A percentile compares a stretch with the other conserved stretches of the same genome.
Conservation (phyloP, 768 basidiomycete species). For the Serendipita sp. region DNA sequence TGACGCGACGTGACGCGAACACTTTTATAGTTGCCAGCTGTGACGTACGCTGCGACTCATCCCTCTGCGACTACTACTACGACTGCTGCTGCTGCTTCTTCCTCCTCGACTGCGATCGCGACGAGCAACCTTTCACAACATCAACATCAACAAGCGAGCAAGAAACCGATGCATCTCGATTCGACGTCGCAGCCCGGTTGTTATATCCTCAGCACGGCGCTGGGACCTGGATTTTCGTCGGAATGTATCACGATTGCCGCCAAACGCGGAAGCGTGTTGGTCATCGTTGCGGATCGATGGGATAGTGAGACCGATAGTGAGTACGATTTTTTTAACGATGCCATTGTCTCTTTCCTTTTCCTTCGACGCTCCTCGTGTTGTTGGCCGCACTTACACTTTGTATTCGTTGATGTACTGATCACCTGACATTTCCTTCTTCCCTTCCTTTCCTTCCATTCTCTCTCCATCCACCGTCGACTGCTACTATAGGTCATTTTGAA, state of each 20-base stretch:
- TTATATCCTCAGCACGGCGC: slow-evolving; percentile 13
- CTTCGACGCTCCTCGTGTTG: not conserved
- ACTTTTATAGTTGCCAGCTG: too few relatives aligned
- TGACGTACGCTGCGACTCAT: too few relatives aligned
- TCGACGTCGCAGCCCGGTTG: slow-evolving; percentile 8
- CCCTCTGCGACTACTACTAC: not conserved
- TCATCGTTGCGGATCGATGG: slow-evolving; percentile 17
- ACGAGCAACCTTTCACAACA: slow-evolving; percentile 3
- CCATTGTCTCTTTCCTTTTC: too few relatives aligned
- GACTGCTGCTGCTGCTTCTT: not conserved
- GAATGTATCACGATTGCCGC: slow-evolving; percentile 17
- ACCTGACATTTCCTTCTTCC: not conserved
- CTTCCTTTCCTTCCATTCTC: not conserved
- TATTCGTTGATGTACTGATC: not conserved
- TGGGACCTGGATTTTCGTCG: slow-evolving; percentile 14
- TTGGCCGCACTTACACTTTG: not conserved
- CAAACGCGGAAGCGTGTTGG: slow-evolving; percentile 13
- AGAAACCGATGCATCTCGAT: slow-evolving; percentile 13
- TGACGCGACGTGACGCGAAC: too few relatives aligned
- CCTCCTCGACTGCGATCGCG: slow-evolving; percentile 6
- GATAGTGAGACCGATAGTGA: slow-evolving; percentile 16
- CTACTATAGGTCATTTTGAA: slow-evolving; percentile 14
- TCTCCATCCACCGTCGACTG: too few relatives aligned
- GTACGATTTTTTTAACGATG: slow-evolving; percentile 10
- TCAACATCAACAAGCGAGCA: too few relatives aligned